phyloP scores from a whole-genome alignment of 1,284 basidiomycete genomes.

The Paramarasmius palmivorus region DNA sequence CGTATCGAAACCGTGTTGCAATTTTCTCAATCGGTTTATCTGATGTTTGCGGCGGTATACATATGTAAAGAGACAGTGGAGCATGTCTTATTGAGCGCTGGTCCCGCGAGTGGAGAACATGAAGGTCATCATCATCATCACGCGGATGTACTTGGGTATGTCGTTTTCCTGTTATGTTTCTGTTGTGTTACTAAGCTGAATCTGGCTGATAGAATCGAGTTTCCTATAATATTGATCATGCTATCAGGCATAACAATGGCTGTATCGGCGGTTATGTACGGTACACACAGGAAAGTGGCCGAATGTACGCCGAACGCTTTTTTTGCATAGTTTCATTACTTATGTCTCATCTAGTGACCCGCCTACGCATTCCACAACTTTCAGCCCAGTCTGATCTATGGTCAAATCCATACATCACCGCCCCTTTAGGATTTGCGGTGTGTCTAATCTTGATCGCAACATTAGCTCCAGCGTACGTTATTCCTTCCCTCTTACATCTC shows the following conservation, averaged over 20 bases:
- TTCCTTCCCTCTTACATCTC: not conserved
- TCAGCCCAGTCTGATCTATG: slow-evolving; percentile 37
- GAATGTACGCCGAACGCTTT: slow-evolving; percentile 48
- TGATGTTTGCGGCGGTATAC: slow-evolving; percentile 90
- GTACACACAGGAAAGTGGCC: slow-evolving; percentile 70
- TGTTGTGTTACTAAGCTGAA: slow-evolving; percentile 1
- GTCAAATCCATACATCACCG: slow-evolving; percentile 53
- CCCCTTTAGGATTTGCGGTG: slow-evolving; percentile 42
- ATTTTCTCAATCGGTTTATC: slow-evolving; percentile 87
- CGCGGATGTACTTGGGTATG: slow-evolving; percentile 33
- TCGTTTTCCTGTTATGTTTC: slow-evolving; percentile 9
- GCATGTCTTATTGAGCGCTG: slow-evolving; percentile 69
- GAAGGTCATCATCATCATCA: slow-evolving; percentile 68
- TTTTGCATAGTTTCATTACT: slow-evolving; percentile 3
- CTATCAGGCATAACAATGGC: slow-evolving; percentile 59
- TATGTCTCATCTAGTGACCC: slow-evolving; percentile 38
- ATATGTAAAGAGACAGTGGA: slow-evolving; percentile 93
- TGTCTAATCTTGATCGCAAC: slow-evolving; percentile 42
- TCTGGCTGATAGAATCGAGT: slow-evolving; percentile 55
- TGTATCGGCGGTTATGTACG: slow-evolving; percentile 53
- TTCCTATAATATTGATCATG: slow-evolving; percentile 64
- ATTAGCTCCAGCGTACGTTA: slow-evolving; percentile 52
- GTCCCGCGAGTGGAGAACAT: slow-evolving; percentile 30
- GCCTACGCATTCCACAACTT: slow-evolving; percentile 49
- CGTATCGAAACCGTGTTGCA: slow-evolving; percentile 78